Evolutionary conservation across 768 basidiomycete species (phyloP).

Genomic region (Leccinum fibrillosum): DNA sequence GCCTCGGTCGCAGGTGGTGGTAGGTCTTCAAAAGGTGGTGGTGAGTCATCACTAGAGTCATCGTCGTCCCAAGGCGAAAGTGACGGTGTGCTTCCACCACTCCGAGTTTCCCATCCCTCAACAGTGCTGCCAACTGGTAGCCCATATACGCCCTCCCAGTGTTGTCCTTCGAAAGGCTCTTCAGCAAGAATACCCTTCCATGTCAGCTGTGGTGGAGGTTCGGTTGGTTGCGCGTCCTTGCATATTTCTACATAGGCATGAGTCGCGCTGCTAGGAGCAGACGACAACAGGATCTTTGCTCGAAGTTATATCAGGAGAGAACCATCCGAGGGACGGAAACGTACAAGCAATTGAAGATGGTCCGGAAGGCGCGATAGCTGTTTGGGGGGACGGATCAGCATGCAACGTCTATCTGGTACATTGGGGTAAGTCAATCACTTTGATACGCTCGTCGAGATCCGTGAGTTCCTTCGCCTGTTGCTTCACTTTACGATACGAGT

Average conservation of each 20-base stretch:
- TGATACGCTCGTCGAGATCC: conserved; percentile 67
- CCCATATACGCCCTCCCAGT: conserved; percentile 76
- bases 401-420: neutral
- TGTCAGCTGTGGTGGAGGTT: conserved; percentile 44
- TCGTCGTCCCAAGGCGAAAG: conserved; percentile 65
- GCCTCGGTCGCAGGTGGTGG: conserved; percentile 4
- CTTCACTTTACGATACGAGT: conserved; percentile 51
- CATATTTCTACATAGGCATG: conserved; percentile 52
- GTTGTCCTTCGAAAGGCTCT: conserved; percentile 82
- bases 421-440: conserved; percentile 34
- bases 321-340: conserved; percentile 14
- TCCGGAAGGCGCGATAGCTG: conserved; percentile 62
- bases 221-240: conserved; percentile 36
- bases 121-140: conserved; percentile 46
- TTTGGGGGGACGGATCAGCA: conserved; percentile 3
- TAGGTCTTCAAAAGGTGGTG: conserved; percentile 13
- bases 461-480: conserved; percentile 43
- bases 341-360: conserved; percentile 71
- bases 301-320: conserved; percentile 1
- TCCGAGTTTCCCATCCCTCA: conserved; percentile 36
- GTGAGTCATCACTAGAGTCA: conserved; percentile 29
- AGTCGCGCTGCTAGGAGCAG: conserved; percentile 47
- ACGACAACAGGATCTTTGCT: conserved; percentile 53
- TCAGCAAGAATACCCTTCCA: conserved; percentile 81
- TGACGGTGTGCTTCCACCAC: conserved; percentile 59